Evolutionary conservation across 352 stramenopile genomes (phyloP), one percentile per base, ranked within the genome.

Genomic region (Bremia lactucae): DNA sequence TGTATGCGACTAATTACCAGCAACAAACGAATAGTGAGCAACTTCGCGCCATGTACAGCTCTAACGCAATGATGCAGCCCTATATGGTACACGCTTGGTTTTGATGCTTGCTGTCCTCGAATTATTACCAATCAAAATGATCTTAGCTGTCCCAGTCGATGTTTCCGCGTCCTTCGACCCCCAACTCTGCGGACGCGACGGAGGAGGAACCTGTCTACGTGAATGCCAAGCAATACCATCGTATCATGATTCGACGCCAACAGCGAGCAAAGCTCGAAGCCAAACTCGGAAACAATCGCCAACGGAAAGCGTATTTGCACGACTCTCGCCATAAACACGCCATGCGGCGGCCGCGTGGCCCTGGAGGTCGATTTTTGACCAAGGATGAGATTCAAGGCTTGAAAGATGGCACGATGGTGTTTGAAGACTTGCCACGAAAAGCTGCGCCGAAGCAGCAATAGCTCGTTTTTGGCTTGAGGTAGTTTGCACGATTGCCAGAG

Each of bases 151-250:
- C 67, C 24, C 72, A 80, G 33, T 62, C 68, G 14, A 69, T 87
- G 48, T 87, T 91, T 45, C 70, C 72, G 6, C 72, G 76, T 40
- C 55, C 55, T 9, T 69, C 78, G 42, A 62, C 69, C 6, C 65
- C 64, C 13, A 62, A 65, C 15, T 55, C 59, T 4, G 45, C 52
- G 10, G 70, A 87, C 44, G 63, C 77, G 10, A 49, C 74, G 2
- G 82, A 94, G 23, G 82, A 94, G 50, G 79, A 92, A 37, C 82
- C 82, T 4, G 78, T 94, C 26, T 94, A 93, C 50, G 83, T 94
- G 26, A 94, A 94, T 49, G 83, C 80, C 37, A 94, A 94, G 64
- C 83, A 94, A 52, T 94, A 94, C 50, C 77, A 92, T 52, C 75
- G 83, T 14, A 94, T 94, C 49, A 83, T 94, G 70, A 80, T 92